Base-by-base conservation (phyloP, 2,329 filamentous ascomycete genomes). In the Cadophora sp. region DNA sequence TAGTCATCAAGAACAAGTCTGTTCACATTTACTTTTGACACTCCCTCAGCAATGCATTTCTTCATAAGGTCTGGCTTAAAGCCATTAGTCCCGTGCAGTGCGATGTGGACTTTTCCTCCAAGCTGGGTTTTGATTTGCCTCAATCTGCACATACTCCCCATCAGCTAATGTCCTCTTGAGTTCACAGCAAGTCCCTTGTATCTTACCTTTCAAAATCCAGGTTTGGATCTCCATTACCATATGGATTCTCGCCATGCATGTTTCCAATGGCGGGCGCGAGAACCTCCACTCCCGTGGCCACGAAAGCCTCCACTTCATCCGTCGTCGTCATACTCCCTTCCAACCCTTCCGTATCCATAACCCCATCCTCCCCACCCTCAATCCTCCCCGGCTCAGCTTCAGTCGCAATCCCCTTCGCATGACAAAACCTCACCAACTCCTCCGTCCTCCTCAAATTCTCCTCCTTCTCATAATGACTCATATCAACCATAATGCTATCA, bases 401-500 rank as follows among this genome's bases (percentile, higher is more conserved):
- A 1, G 89, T 90, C 1, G 89, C 85, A 68, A 92, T 91, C 2
- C 88, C 88, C 43, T 86, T 82, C 72, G 81, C 87, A 75, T 91
- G 85, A 46, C 72, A 70, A 63, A 68, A 71, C 26, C 72, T 65
- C 8, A 71, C 68, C 76, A 90, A 91, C 75, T 89, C 89, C n/a
- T 79, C 79, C 8, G 89, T 88, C 65, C 92, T 79, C 71, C 91
- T 87, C 51, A 93, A 80, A 75, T 93, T 93, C 80, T 92, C 90
- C 62, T 85, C 88, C 73, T 88, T 89, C 71, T 91, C 89, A 75
- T 90, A 88, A 76, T 92, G 90, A 65, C 84, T 87, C 90, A 93
- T 93, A 79, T 93, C 91, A 0, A 92, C 87, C 90, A 93, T 92
- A 76, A 93, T 92, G 60, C 83, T 86, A 77, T 92, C 91, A 71